phyloP scores from a whole-genome alignment of 2,329 filamentous ascomycete species.

The Berkeleyomyces rouxiae region DNA sequence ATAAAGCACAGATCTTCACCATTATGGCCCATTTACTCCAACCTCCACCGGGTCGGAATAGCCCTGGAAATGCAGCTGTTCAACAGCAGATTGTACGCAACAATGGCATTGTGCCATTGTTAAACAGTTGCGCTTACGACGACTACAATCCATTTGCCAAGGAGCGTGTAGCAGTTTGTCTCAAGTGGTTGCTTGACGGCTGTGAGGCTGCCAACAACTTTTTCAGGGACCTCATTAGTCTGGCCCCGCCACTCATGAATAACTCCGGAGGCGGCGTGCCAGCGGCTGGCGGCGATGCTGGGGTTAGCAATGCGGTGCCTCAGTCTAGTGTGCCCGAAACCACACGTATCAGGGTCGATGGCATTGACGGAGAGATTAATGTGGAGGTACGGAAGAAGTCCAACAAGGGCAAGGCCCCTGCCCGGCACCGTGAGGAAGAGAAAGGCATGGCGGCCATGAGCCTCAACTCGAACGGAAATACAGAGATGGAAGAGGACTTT shows the following conservation, averaged over 20 bases:
- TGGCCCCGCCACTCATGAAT: conserved; percentile 21
- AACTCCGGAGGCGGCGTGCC: not conserved
- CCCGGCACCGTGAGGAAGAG: conserved; percentile 11
- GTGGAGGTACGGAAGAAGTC: conserved; percentile 29
- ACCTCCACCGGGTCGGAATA: conserved; percentile 48
- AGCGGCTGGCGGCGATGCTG: not conserved
- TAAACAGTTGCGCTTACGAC: conserved; percentile 82
- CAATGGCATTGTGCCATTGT: conserved; percentile 70
- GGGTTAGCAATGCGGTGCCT: not conserved
- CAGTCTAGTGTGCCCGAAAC: conserved; percentile 3
- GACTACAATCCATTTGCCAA: conserved; percentile 89
- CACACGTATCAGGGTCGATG: conserved; percentile 31
- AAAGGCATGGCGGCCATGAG: conserved; percentile 9
- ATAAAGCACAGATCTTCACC: conserved; percentile 84
- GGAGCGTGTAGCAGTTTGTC: conserved; percentile 73
- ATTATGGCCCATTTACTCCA: conserved; percentile 81
- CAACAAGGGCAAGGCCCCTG: conserved; percentile 13
- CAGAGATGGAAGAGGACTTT: conserved; percentile 15
- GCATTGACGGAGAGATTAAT: conserved; percentile 38
- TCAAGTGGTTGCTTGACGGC: conserved; percentile 69
- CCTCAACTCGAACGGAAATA: conserved; percentile 10
- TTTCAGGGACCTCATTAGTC: conserved; percentile 44
- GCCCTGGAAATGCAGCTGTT: conserved; percentile 53
- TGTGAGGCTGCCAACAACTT: conserved; percentile 57
- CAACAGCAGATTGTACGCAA: conserved; percentile 76